Evolutionary conservation across 768 basidiomycete species (phyloP).

Genomic region (Dendrothele bispora): DNA sequence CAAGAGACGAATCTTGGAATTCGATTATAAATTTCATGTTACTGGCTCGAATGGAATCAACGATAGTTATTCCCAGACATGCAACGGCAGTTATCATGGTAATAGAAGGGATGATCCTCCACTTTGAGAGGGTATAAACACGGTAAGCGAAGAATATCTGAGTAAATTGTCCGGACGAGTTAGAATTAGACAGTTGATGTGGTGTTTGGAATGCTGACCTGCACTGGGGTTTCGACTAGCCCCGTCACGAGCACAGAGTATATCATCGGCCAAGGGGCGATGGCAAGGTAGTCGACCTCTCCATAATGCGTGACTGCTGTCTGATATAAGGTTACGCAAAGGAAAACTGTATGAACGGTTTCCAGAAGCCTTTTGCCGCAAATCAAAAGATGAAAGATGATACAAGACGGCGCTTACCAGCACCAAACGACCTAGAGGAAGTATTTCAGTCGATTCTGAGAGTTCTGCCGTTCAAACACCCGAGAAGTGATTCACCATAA

Average conservation of each 20-base stretch:
- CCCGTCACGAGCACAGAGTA: neutral
- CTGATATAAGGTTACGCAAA: neutral
- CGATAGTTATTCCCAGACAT: neutral
- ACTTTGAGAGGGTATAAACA: neutral
- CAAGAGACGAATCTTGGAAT: neutral
- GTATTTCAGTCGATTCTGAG: neutral
- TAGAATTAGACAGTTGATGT: neutral
- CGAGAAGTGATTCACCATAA: neutral
- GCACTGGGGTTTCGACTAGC: neutral
- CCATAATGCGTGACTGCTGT: neutral
- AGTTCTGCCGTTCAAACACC: neutral
- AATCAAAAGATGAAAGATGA: no score
- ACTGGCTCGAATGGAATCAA: neutral
- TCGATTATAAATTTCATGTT: neutral
- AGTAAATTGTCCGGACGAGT: neutral
- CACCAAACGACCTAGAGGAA: neutral
- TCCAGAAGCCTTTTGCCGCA: neutral
- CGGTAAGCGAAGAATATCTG: neutral
- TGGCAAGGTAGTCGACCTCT: neutral
- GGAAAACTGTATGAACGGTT: neutral
- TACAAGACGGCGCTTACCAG: no score
- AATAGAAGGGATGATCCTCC: neutral
- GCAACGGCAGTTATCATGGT: neutral
- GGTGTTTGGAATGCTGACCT: neutral
- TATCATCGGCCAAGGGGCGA: neutral